Base-by-base conservation (phyloP, 352 stramenopile species). In the Pilasporangium apinafurcum region DNA sequence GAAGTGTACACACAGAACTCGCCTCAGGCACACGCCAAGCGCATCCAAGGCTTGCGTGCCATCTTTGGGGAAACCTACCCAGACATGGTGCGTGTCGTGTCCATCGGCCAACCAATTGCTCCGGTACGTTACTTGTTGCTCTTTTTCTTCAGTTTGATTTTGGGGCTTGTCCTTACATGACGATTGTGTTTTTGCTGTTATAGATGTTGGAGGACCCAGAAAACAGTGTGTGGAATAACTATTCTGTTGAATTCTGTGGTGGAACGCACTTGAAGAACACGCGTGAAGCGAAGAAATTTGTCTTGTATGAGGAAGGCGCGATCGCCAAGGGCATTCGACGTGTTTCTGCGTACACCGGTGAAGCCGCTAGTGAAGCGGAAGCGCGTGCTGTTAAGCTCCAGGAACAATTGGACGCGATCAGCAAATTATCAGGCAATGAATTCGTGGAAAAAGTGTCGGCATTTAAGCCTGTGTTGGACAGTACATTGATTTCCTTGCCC, bases 11-110 rank as follows among this genome's bases (percentile, higher is more conserved):
- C 74, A 17, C 52, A 98, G 54, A 69, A 98, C 5, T 86, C 97
- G 46, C 75, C 91, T n/a, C 81, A 99, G 44, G 83, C 65, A 27
- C 77, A 98, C 40, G 96, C 96, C 30, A 92, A 95, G 65, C 69
- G 79, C 27, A 98, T 99, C 48, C 79, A 95, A 37, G 95, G 93
- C 24, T 69, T 99, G n/a, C 76, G 96, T 30, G 96, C 96, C 14
- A 96, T 99, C 13, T 99, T 99, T 65, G 96, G 97, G 36, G 97
- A 99, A 76, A 96, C 95, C 5, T 99, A 99, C 81, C 97, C 97
- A 10, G 96, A 99, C 77, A 91, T 96, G 35, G 96, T 99, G 0
- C 78, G 96, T 30, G 96, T 99, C 18, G 90, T 99, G 8, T 95
- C 82, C 18, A 96, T 99, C 21, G 96, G 96, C 18, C 69, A 93